phyloP scores from a whole-genome alignment of 2,329 filamentous ascomycete species.

The Didymella lethalis region DNA sequence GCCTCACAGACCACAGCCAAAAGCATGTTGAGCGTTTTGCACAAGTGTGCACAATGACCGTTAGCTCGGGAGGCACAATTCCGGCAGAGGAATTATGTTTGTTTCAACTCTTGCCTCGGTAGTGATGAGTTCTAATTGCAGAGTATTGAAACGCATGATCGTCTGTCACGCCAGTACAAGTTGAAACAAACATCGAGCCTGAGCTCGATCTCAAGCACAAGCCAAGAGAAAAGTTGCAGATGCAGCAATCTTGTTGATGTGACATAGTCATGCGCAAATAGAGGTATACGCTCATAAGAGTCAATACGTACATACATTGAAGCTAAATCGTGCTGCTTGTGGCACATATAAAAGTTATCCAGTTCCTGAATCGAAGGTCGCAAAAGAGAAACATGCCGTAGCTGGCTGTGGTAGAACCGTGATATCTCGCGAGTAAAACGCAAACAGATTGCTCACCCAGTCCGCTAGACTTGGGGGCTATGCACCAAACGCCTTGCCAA shows the following conservation, averaged over 20 bases:
- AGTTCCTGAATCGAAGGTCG: slow-evolving; percentile 13
- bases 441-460: slow-evolving; percentile 22
- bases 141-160: slow-evolving; percentile 14
- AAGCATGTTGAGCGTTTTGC: background rate
- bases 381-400: slow-evolving; percentile 20
- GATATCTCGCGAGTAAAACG: slow-evolving; percentile 18
- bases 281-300: slow-evolving; percentile 12
- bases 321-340: slow-evolving; percentile 20
- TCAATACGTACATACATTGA: slow-evolving; percentile 24
- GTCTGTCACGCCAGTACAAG: slow-evolving; percentile 15
- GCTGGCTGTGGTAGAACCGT: slow-evolving; percentile 18
- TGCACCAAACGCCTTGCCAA: slow-evolving; percentile 24
- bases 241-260: background rate
- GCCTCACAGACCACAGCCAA: background rate
- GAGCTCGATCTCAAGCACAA: background rate
- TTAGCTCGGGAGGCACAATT: background rate
- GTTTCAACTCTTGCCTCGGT: slow-evolving; percentile 13
- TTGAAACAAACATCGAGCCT: slow-evolving; percentile 17
- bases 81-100: background rate
- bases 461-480: slow-evolving; percentile 21
- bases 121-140: slow-evolving; percentile 11
- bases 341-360: slow-evolving; percentile 17
- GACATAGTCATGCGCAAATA: background rate
- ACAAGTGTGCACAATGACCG: slow-evolving; percentile 8
- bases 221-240: background rate